Conservation (phyloP, 805 yeast species). For the Metschnikowia santaceciliae region DNA sequence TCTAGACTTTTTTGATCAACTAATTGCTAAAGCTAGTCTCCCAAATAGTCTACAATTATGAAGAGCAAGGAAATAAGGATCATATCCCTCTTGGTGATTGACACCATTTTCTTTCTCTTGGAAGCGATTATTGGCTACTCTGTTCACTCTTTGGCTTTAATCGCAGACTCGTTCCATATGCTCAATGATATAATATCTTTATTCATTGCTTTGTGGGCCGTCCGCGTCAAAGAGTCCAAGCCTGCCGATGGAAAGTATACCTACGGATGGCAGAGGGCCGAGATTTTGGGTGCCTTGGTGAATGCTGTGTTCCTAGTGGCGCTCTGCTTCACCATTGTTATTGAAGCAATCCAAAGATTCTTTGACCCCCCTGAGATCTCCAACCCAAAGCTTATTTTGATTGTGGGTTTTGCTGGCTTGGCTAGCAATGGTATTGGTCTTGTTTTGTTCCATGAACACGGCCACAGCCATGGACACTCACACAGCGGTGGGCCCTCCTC, state of each 20-base stretch:
- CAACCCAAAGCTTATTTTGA: conserved; percentile 76
- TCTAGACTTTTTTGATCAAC: not conserved
- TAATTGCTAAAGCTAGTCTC: not conserved
- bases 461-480: conserved; percentile 34
- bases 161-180: conserved; percentile 98
- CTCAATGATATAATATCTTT: conserved; percentile 88
- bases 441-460: conserved; percentile 77
- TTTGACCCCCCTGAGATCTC: conserved; percentile 73
- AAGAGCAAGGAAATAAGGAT: conserved; percentile 68
- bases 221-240: conserved; percentile 75
- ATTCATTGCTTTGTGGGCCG: conserved; percentile 94
- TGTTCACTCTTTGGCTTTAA: conserved; percentile 88
- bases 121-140: conserved; percentile 86
- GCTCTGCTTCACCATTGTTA: conserved; percentile 82
- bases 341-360: conserved; percentile 90
- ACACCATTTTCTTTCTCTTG: conserved; percentile 76
- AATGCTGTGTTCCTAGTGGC: conserved; percentile 93
- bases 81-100: conserved; percentile 64
- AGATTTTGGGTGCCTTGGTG: conserved; percentile 88
- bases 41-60: conserved; percentile 19
- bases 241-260: conserved; percentile 87
- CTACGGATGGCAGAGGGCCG: conserved; percentile 98
- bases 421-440: conserved; percentile 80
- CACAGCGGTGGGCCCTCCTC: conserved; percentile 9
- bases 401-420: conserved; percentile 82